Evolutionary conservation across 2,329 filamentous ascomycete genomes (phyloP), one percentile per base, ranked within the genome.

Genomic region (Cladobotryum protrusum): DNA sequence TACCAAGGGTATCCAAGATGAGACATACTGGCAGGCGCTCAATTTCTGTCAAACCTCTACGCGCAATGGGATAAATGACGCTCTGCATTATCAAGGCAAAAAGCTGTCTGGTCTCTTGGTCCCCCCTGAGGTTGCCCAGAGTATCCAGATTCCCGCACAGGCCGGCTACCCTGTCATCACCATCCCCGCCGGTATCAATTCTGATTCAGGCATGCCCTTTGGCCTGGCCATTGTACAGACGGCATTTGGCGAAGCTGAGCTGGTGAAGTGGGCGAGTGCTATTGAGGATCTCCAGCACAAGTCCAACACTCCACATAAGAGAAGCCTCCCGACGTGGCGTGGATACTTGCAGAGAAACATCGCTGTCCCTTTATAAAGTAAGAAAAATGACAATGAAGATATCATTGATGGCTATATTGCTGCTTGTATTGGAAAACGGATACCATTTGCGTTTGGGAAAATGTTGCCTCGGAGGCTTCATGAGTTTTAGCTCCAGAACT

Each of bases 121-220:
- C 0, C 86, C 86, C 5, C 74, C 84, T 0, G 81, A 86, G 59
- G 82, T 85, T 3, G 85, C 77, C 0, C 83, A 87, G 63, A 78
- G 79, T 4, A 81, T 81, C 54, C 81, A 87, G 65, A 78, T 87
- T 52, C 82, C 85, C 0, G 86, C 87, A 0, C 85, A 89, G 66
- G 87, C 86, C 5, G 85, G 86, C 0, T 90, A 89, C 60, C 86
- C 86, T 0, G 75, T 87, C 61, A 73, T 89, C 45, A 87, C 85
- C 0, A 62, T 90, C 1, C 86, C 86, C 0, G 82, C 76, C 0
- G 82, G 82, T 1, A 68, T 81, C 5, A 72, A 77, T 55, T 67
- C 62, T 12, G 76, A 74, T 3, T 69, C 66, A 2, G 78, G 79
- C 6, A 82, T 85, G 77, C 80, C 80, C 0, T 82, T 81, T 54